These are phyloP conservation scores for Ceratobasidium sp. DNA, from an alignment of 1,284 basidiomycete genomes.

Conservation along the genomic window DNA sequence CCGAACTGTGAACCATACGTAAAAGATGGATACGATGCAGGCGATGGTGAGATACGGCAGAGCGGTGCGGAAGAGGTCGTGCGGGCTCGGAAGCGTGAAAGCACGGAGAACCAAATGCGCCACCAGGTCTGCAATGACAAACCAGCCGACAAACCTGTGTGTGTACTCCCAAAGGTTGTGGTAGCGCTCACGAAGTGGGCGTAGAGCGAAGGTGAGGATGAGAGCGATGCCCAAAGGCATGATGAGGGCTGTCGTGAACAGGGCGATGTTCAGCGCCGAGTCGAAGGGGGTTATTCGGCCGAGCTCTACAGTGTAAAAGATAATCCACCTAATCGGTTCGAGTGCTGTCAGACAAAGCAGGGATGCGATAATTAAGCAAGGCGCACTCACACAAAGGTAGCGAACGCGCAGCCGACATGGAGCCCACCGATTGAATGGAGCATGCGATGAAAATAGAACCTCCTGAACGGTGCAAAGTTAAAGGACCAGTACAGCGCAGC, in stretches of 20 bases:
- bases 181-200: slow-evolving; percentile 37
- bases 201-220: slow-evolving; percentile 33
- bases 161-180: slow-evolving; percentile 43
- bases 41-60: slow-evolving; percentile 37
- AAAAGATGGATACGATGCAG: slow-evolving; percentile 39
- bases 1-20: slow-evolving; percentile 43
- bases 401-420: slow-evolving; percentile 42
- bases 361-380: neutral
- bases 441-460: slow-evolving; percentile 39
- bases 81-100: slow-evolving; percentile 19
- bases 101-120: slow-evolving; percentile 24
- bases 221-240: slow-evolving; percentile 32
- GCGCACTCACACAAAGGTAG: slow-evolving; percentile 37
- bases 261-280: slow-evolving; percentile 19
- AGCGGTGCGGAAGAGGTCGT: slow-evolving; percentile 32
- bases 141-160: slow-evolving; percentile 38
- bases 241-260: slow-evolving; percentile 31
- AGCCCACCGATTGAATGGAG: slow-evolving; percentile 37
- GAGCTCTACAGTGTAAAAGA: slow-evolving; percentile 47
- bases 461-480: slow-evolving; percentile 19
- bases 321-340: slow-evolving; percentile 39
- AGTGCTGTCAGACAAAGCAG: neutral
- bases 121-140: slow-evolving; percentile 36
- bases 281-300: slow-evolving; percentile 6
- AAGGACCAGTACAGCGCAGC: slow-evolving; percentile 24